Conservation (phyloP, 805 yeast species). For the Starmerella stellata region DNA sequence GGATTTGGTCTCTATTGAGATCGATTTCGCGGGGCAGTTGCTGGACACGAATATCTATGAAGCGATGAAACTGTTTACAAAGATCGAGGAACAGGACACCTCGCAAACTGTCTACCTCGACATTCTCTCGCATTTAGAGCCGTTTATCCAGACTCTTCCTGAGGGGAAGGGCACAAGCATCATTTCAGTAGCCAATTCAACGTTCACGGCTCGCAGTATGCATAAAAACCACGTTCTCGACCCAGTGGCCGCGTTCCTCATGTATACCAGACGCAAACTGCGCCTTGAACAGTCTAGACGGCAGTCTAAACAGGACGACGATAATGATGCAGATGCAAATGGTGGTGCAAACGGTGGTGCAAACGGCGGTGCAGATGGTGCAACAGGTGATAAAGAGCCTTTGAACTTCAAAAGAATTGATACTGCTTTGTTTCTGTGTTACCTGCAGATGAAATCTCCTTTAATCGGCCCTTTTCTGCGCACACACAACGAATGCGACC, state of each 20-base stretch:
- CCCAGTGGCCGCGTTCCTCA: conserved; percentile 9
- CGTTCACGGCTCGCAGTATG: conserved; percentile 1
- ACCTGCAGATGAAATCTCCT: conserved; percentile 47
- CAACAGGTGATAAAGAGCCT: neutral
- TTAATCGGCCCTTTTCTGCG: conserved; percentile 71
- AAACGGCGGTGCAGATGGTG: neutral
- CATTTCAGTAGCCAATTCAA: neutral
- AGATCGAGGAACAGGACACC: conserved; percentile 10
- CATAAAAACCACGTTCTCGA: conserved; percentile 6
- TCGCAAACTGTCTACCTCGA: neutral
- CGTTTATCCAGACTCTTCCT: neutral
- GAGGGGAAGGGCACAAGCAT: neutral
- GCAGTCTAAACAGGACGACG: neutral
- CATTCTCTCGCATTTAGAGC: neutral
- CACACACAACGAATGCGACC: conserved; percentile 55
- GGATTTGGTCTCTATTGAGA: neutral
- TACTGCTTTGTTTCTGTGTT: conserved; percentile 59
- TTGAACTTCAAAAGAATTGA: conserved; percentile 36
- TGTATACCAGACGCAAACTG: conserved; percentile 10
- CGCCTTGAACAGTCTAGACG: conserved; percentile 3
- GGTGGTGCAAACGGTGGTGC: neutral
- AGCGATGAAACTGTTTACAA: conserved; percentile 9
- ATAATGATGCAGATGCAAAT: conserved; percentile 2
- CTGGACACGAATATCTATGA: conserved; percentile 3
- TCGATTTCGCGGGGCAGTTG: neutral